Base-by-base conservation (phyloP, 1,139 yeast species). In the Starmera stellimalicola region DNA sequence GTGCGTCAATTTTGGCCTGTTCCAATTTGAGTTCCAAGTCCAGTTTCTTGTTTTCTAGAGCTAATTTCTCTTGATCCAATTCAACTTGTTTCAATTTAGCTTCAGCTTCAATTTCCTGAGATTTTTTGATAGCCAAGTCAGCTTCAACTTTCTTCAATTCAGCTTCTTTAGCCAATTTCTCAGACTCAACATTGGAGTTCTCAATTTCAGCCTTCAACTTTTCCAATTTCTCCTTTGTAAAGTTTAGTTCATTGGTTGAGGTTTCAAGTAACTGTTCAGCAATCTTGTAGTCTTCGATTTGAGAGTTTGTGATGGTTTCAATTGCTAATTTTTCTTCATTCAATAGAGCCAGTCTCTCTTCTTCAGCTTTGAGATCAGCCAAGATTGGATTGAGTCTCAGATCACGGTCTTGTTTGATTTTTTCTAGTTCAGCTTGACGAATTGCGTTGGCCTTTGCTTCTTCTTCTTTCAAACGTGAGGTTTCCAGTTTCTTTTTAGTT, bases 31-130 rank as follows among this genome's bases (percentile, higher is more conserved):
- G 24, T 31, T 48, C 41, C 11, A 49, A 29, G 18, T 31, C 33
- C 18, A 47, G 35, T 29, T 39, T 42, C 33, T 52, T 57, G 32
- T 51, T 51, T 33, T 56, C 64, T 31, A 53, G 51, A 28, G 59
- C 28, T 18, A 48, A 43, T 33, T 46, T 45, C 35, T 43, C 43
- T 27, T 47, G 41, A 16, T 43, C 49, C 30, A 48, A 33, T 31
- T 46, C 45, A 10, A 50, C 42, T 34, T 46, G 44, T 33, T 47
- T 43, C 22, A 42, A 37, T 16, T 40, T 35, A 24, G 50, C 47
- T 31, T 44, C 43, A 27, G 48, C 45, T 35, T 45, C 47, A 16
- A 43, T 19, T 32, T 48, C 51, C 17, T 42, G 33, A 16, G 49
- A 37, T 30, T 42, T 39, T 34, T 46, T 42, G 11, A 42, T 24